Base-by-base conservation (phyloP, 257 asterid species). In the Ballota nigra region DNA sequence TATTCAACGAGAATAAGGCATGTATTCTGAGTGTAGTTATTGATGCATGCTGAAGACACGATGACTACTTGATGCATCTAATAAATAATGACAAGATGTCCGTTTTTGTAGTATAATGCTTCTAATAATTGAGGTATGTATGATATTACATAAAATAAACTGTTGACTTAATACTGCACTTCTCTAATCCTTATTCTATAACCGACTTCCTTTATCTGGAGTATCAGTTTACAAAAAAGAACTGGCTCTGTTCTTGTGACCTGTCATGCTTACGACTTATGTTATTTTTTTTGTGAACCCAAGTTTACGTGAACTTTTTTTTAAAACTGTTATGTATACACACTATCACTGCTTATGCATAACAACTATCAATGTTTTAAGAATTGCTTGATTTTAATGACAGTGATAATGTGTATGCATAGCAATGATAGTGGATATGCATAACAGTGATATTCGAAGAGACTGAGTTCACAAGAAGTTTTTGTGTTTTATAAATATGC, bases 81-180 rank as follows among this genome's bases (percentile, higher is more conserved):
- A 69, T 49, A 62, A 19, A 61, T 24, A 77, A 45, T 57, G 28
- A n/a, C n/a, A 31, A 52, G 47, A 24, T 66, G 34, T 58, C 38
- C 33, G 28, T 28, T 58, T 57, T 24, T 22, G 16, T 22, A 23
- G 61, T 6, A n/a, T 47, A 16, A 47, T 47, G 22, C 9, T n/a
- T 47, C 55, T 47, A 47, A 47, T 47, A 15, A 47, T 47, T 47
- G 55, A 47, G 55, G 55, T 47, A 47, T 45, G 23, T 13, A 34
- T 59, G 24, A 22, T 36, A 41, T 68, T 36, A 74, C 70, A 9
- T n/a, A 28, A 41, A n/a, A 8, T 45, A 45, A 13, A 4, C 19
- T 13, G 53, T 45, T 66, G 73, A 74, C 73, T 65, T 66, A 60
- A 66, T 34, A 40, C 8, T 66, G 67, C 73, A 74, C 16, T 47